Percentiles rank a stretch among this genome's conserved stretches.
Evolutionary conservation across 768 basidiomycete genomes (phyloP).

Genomic region (Candolleomyces aberdarensis): DNA sequence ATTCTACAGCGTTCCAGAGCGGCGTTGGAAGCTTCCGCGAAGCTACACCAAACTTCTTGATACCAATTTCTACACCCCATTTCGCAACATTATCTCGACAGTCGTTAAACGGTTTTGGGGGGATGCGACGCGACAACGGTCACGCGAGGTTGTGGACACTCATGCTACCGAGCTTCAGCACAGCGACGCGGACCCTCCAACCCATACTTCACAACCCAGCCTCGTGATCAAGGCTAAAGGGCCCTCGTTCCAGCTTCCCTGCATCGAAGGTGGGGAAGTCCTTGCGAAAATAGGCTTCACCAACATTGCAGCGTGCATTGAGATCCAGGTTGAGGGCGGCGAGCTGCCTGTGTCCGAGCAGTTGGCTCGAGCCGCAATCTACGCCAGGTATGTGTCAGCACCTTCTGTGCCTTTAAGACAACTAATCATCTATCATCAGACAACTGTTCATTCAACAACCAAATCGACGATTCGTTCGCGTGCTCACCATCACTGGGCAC

Average conservation of each 20-base stretch:
- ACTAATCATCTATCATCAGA: background rate
- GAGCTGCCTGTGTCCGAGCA: background rate
- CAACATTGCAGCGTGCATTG: background rate
- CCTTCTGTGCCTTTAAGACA: background rate
- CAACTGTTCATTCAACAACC: constrained; percentile 1
- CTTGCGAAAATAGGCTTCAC: background rate
- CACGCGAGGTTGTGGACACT: background rate
- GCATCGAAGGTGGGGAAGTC: background rate
- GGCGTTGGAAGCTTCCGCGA: too few species aligned
- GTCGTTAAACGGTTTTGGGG: too few species aligned
- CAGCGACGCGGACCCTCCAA: background rate
- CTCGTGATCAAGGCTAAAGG: background rate
- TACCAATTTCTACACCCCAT: too few species aligned
- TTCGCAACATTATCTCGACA: too few species aligned
- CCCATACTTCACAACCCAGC: background rate
- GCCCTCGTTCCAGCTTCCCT: background rate
- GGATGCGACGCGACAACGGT: background rate
- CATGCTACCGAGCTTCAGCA: background rate
- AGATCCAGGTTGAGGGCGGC: background rate
- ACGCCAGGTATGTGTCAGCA: background rate
- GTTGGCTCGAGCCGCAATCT: background rate
- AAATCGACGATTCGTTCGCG: background rate
- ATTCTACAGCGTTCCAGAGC: too few species aligned
- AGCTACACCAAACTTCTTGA: too few species aligned
- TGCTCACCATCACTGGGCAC: background rate